These are phyloP conservation scores for Talaromyces stipitatus DNA, from an alignment of 495 filamentous ascomycete genomes.

Conservation along the genomic window DNA sequence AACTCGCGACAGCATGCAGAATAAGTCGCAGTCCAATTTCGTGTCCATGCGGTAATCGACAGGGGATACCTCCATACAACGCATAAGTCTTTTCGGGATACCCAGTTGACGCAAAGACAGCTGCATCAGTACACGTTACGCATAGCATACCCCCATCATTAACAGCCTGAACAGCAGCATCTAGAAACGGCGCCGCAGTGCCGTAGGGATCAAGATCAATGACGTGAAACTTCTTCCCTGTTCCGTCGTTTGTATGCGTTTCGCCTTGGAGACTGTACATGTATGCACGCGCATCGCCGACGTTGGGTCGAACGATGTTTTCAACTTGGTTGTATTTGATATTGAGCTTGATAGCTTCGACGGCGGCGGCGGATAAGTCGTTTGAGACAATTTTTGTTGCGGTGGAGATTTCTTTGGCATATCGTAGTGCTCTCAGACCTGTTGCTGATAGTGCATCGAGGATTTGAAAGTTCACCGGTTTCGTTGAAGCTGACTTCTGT, in stretches of 20 bases:
- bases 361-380: conserved; percentile 72
- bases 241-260: background rate
- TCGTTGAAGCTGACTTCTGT: conserved; percentile 5
- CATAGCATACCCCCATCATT: conserved; percentile 84
- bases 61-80: conserved; percentile 80
- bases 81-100: conserved; percentile 90
- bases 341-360: conserved; percentile 72
- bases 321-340: conserved; percentile 70
- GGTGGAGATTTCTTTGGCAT: conserved; percentile 82
- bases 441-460: conserved; percentile 94
- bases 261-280: conserved; percentile 65
- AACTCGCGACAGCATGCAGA: conserved; percentile 65
- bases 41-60: conserved; percentile 77
- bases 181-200: conserved; percentile 81
- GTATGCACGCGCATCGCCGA: conserved; percentile 75
- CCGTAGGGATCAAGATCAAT: conserved; percentile 98
- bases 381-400: conserved; percentile 80
- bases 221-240: conserved; percentile 60
- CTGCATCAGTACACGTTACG: conserved; percentile 93
- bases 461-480: conserved; percentile 49
- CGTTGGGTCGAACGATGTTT: conserved; percentile 61
- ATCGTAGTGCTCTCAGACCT: conserved; percentile 84
- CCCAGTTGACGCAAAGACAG: conserved; percentile 84
- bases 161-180: conserved; percentile 77
- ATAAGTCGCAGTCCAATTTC: conserved; percentile 86